Base-by-base conservation (phyloP, 768 basidiomycete species). In the Xerocomus brunneocitrinus region DNA sequence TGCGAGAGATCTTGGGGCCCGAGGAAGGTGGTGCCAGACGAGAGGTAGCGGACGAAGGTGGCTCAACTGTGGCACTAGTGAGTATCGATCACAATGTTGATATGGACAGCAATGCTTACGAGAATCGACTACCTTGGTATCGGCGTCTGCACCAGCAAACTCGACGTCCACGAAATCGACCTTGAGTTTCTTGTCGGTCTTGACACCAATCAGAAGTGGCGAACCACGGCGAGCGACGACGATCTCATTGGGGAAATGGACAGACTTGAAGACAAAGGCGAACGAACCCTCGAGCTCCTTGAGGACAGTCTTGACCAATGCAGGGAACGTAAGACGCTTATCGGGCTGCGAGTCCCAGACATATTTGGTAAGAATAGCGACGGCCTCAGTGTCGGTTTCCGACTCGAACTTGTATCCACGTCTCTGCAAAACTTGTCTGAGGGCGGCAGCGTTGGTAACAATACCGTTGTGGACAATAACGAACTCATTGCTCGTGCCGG, bases 151-250 rank as follows among this genome's bases (percentile, higher is more conserved):
- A 38, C 85, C 85, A 32, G 89, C 84, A 63, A 98, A 84, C 70
- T 98, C 95, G 52, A 99, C 97, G 73, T 98, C 97, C 44, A 99
- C 95, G 62, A 99, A 98, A 75, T 99, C 97, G 36, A 98, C 95
- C 79, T 99, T 99, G 65, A 99, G 82, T 74, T 98, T 98, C 81
- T 97, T 95, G 70, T 99, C 95, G 16, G 97, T 98, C 85, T 98
- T 98, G 67, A 99, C 95, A 75, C 97, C 97, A 65, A 99, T 84
- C 53, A 98, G 74, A 30, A 99, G 83, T 28, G 97, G 97, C 13
- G 95, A 98, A 62, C 97, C 97, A 65, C 97, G 90, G 62, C 95
- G 93, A 53, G 95, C 93, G 47, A 91, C 90, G 57, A 98, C 95
- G 58, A 95, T 83, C 71, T 98, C 91, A 61, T 95, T 90, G 40